These are phyloP conservation scores for Xylaria sp. DNA, from an alignment of 2,329 filamentous ascomycete species.

Conservation along the genomic window DNA sequence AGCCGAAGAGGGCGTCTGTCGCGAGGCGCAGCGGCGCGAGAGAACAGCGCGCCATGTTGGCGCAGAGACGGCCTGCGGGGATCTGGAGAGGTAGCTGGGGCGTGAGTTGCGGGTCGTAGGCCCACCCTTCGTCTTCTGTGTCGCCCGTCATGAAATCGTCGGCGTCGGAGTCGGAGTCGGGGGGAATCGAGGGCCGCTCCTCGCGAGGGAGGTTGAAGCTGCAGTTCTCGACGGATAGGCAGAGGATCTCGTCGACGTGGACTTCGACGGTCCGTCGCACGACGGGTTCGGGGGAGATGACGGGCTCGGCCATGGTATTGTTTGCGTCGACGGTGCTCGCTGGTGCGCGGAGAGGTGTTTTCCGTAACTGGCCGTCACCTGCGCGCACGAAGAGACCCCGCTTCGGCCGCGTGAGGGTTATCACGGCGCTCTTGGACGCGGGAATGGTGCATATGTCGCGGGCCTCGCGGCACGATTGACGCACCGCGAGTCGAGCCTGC, in stretches of 20 bases:
- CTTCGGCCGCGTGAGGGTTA: constrained; percentile 45
- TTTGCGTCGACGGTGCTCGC: too few relatives aligned
- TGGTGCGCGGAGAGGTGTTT: constrained; percentile 10
- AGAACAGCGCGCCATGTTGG: constrained; percentile 36
- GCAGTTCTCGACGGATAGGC: constrained; percentile 48
- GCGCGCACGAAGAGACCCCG: constrained; percentile 46
- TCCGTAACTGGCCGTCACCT: constrained; percentile 42
- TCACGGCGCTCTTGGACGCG: constrained; percentile 29
- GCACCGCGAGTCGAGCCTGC: constrained; percentile 43
- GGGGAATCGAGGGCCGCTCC: constrained; percentile 32
- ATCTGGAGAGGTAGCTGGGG: constrained; percentile 38
- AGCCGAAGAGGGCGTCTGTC: constrained; percentile 29
- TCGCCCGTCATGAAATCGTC: neutral
- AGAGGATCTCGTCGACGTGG: constrained; percentile 43
- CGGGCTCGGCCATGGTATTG: neutral
- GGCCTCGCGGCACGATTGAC: constrained; percentile 45
- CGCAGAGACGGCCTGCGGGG: constrained; percentile 37
- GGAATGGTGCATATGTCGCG: constrained; percentile 41
- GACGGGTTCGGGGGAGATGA: constrained; percentile 31
- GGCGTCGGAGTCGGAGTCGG: constrained; percentile 3
- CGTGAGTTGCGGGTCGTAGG: constrained; percentile 46
- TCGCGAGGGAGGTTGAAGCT: constrained; percentile 49
- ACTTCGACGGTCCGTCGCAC: constrained; percentile 41
- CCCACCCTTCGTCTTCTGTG: constrained; percentile 41
- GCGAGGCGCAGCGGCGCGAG: constrained; percentile 22